These are phyloP conservation scores for Lactarius evosmus DNA, from an alignment of 768 basidiomycete species.

Conservation along the genomic window DNA sequence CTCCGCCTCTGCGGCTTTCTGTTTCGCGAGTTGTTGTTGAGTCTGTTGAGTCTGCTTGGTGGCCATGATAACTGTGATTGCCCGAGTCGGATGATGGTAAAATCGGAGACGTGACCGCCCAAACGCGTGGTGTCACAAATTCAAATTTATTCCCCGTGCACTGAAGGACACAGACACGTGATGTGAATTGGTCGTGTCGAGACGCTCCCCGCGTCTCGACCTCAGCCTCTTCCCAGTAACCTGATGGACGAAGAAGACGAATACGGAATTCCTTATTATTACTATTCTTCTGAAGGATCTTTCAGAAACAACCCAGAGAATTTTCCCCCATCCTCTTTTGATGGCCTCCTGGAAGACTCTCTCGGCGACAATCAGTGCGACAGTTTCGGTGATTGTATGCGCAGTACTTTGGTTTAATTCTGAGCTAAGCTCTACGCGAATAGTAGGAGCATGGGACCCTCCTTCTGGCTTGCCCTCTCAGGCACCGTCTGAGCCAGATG, in stretches of 20 bases:
- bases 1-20: conserved; percentile 24
- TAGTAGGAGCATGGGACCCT: background rate
- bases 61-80: conserved; percentile 17
- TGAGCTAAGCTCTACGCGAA: background rate
- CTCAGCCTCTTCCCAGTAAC: background rate
- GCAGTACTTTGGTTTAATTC: background rate
- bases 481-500: background rate
- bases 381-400: conserved; percentile 19
- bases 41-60: conserved; percentile 25
- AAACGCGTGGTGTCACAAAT: conserved; percentile 14
- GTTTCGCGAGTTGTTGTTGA: conserved; percentile 28
- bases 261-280: conserved; percentile 14
- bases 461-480: background rate
- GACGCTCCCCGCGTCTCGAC: no score
- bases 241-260: conserved; percentile 16
- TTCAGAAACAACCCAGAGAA: background rate
- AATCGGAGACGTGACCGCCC: conserved; percentile 7
- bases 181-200: conserved; percentile 21
- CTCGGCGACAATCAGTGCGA: background rate
- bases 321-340: conserved; percentile 1
- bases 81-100: background rate
- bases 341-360: background rate
- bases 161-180: conserved; percentile 16
- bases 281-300: background rate
- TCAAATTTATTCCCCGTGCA: conserved; percentile 13